These are phyloP conservation scores for Cenchrus purpureus DNA, from an alignment of 176 grass and related monocot genomes.

Conservation along the genomic window DNA sequence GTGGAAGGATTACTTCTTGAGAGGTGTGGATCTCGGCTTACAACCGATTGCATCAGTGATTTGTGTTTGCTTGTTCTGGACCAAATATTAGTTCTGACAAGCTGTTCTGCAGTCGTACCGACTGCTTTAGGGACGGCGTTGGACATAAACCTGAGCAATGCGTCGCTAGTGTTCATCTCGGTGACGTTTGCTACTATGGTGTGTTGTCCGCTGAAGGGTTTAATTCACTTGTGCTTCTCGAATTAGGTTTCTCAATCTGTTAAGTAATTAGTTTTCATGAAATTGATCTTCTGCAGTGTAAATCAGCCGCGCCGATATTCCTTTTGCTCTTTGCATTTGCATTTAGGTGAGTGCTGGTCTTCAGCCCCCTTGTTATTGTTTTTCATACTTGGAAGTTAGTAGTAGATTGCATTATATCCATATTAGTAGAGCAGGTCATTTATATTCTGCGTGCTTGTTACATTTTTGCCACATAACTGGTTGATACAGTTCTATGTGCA, in stretches of 20 bases:
- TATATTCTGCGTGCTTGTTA: background rate
- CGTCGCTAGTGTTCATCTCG: constrained; percentile 96
- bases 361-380: background rate
- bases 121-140: constrained; percentile 95
- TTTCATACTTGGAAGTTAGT: background rate
- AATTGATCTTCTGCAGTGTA: constrained; percentile 80
- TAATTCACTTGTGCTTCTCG: background rate
- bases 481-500: background rate
- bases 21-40: constrained; percentile 53
- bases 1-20: constrained; percentile 97
- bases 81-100: background rate
- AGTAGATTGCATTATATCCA: constrained; percentile 10
- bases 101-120: constrained; percentile 78
- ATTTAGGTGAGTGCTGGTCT: constrained; percentile 78
- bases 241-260: background rate
- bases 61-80: background rate
- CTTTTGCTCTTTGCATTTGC: constrained; percentile 97
- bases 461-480: background rate
- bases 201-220: constrained; percentile 33
- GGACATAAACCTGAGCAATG: constrained; percentile 99
- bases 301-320: constrained; percentile 97
- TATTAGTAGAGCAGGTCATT: background rate
- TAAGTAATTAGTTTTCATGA: constrained; percentile 31
- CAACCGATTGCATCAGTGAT: background rate
- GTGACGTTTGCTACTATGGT: constrained; percentile 99